phyloP scores from a whole-genome alignment of 306 rosid species.

The Lablab purpureus region DNA sequence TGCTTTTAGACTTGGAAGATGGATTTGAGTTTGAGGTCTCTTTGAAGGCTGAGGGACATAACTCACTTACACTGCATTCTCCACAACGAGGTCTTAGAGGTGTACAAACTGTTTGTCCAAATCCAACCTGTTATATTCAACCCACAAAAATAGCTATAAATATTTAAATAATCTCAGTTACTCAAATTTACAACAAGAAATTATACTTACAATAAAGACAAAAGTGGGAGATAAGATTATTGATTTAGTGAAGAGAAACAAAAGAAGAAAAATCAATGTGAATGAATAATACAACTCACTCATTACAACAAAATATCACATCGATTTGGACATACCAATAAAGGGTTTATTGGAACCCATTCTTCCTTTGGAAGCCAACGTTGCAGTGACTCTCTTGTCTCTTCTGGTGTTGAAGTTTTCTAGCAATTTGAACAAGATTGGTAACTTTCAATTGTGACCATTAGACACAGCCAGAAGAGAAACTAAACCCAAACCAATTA shows the following conservation, averaged over 20 bases:
- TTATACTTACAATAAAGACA: no score
- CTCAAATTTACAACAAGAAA: no score
- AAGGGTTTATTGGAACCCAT: conserved; percentile 97
- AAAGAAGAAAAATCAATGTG: neutral
- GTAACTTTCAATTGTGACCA: conserved; percentile 31
- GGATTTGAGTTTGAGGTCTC: conserved; percentile 64
- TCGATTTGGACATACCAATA: conserved; percentile 71
- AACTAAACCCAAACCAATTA: conserved; percentile 19
- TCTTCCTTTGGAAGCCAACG: conserved; percentile 95
- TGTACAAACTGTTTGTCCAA: conserved; percentile 94
- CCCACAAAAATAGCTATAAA: neutral
- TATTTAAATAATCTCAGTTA: no score
- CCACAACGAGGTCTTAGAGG: conserved; percentile 88
- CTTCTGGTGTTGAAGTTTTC: conserved; percentile 90
- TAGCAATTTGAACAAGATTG: conserved; percentile 50
- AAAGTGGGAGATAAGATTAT: neutral
- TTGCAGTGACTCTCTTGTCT: conserved; percentile 88
- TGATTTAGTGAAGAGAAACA: neutral
- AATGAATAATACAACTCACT: neutral
- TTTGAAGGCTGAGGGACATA: conserved; percentile 87
- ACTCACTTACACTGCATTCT: conserved; percentile 63
- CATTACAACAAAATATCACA: no score
- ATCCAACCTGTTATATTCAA: conserved; percentile 75
- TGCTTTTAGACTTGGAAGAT: conserved; percentile 62
- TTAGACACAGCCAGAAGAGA: neutral